Base-by-base conservation (phyloP, 306 rosid genomes). In the Medicago lupulina region DNA sequence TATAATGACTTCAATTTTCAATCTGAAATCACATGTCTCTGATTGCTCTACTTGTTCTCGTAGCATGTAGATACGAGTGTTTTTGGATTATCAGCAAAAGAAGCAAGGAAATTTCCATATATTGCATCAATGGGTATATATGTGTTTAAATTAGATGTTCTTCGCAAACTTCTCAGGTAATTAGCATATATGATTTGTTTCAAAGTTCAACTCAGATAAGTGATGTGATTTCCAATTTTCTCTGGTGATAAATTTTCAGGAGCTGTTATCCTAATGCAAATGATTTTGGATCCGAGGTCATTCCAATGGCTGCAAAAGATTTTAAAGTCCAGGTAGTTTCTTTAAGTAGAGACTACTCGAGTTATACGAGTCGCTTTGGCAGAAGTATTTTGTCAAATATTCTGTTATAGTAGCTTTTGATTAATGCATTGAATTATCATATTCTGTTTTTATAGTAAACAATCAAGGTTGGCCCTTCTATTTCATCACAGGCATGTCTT, bases 111-210 rank as follows among this genome's bases (percentile, higher is more conserved):
- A 34, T 66, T 73, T 79, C 81, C 89, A 43, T 83, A 86, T 71
- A 83, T 86, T 21, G 89, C 89, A 77, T 86, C 89, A 49, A 86
- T 82, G 89, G 87, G 89, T 39, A 70, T 86, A 68, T 86, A 86
- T 28, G 77, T 86, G 81, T 80, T 86, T 80, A 86, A 86, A 59
- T 70, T 70, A n/a, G 89, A 86, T 25, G 83, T 80, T 28, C 87
- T 86, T 15, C 66, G 70, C 47, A 83, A 86, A 23, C 82, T 86
- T 75, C 89, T 86, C 67, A 80, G 89, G 89, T 86, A 86, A 71
- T 62, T 62, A 58, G 71, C 73, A 34, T 55, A 34, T 55, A 50
- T 65, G 15, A 58, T 19, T 4, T 8, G 43, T 44, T 41, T 18
- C 18, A 31, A 50, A 68, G 16, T 72, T 54, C 46, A 38, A 25